phyloP scores from a whole-genome alignment of 1,284 basidiomycete species.

The Stygiomarasmius scandens region DNA sequence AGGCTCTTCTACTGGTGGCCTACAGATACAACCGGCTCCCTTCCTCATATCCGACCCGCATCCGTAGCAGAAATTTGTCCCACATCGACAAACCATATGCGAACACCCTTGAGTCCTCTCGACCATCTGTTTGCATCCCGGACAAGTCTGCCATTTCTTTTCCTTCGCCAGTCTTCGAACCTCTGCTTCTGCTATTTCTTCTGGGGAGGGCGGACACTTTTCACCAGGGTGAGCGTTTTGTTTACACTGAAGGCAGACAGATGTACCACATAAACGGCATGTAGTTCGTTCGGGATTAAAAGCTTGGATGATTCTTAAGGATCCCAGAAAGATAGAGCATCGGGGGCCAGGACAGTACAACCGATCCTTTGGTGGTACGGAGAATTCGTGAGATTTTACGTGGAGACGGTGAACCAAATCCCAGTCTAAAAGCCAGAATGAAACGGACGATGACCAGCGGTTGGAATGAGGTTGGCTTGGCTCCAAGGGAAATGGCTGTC shows the following conservation, averaged over 20 bases:
- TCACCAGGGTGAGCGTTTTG: conserved; percentile 28
- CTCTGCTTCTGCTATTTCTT: background rate
- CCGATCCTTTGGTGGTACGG: conserved; percentile 31
- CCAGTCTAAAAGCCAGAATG: background rate
- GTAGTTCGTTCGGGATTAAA: conserved; percentile 9
- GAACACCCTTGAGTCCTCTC: conserved; percentile 24
- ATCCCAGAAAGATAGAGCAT: conserved; percentile 48
- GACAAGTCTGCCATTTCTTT: conserved; percentile 25
- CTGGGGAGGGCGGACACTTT: background rate
- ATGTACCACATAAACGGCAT: conserved; percentile 30
- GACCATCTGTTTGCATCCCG: conserved; percentile 22
- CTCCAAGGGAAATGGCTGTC: background rate
- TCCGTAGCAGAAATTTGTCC: conserved; percentile 25
- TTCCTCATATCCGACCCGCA: conserved; percentile 15
- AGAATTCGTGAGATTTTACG: conserved; percentile 38
- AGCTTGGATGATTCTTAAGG: conserved; percentile 10
- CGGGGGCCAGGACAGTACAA: conserved; percentile 41
- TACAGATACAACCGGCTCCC: too few relatives aligned
- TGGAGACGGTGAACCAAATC: conserved; percentile 28
- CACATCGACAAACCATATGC: conserved; percentile 26
- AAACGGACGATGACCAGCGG: too few relatives aligned
- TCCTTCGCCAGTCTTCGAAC: conserved; percentile 19
- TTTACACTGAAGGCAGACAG: conserved; percentile 41
- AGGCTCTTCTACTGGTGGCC: too few relatives aligned
- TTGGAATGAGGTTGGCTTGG: too few relatives aligned